Base-by-base conservation (phyloP, 1,284 basidiomycete species). In the Sanghuangporus sanghuang region DNA sequence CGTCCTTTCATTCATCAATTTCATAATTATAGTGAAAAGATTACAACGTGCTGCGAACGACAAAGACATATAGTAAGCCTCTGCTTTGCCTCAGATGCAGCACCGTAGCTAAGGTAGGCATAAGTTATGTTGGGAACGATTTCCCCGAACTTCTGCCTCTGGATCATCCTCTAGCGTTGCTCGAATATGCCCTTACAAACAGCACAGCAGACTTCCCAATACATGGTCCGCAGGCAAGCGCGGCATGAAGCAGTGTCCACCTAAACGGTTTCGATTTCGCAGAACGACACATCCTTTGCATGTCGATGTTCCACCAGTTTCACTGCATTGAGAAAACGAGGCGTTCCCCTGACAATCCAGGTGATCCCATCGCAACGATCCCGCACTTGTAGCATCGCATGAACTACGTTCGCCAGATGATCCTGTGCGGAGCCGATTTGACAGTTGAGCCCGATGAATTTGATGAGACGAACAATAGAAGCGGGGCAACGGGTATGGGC, bases 221-320 rank as follows among this genome's bases (percentile, higher is more conserved):
- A 12, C 64, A 65, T 40, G 64, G 64, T 27, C 61, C 60, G 21
- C 48, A 59, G 21, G 64, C 64, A 18, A 39, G 50, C 21, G 38
- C 44, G 2, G 57, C 52, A 16, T 65, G 64, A 61, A 65, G 44
- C 40, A 14, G 55, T n/a, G 35, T 65, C 49, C 62, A 65, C 32
- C 60, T 61, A 4, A 39, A 65, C 32, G 64, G 66, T 6, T 59
- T 59, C 27, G 66, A 64, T 16, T 67, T 66, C 59, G 66, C 55
- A 18, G 61, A 63, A 18, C 46, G 59, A 7, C 66, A 64, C 46
- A 63, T 67, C 40, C 61, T 66, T 40, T 63, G 63, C 42, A 55
- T 63, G 35, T 66, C 71, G n/a, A 74, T 75, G 71, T 74, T 72
- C 67, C 73, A 76, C 68, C 67, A 75, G 66, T 60, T 75, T 16